These are phyloP conservation scores for Trichoderma asperelloides DNA, from an alignment of 495 filamentous ascomycete genomes.

Conservation along the genomic window DNA sequence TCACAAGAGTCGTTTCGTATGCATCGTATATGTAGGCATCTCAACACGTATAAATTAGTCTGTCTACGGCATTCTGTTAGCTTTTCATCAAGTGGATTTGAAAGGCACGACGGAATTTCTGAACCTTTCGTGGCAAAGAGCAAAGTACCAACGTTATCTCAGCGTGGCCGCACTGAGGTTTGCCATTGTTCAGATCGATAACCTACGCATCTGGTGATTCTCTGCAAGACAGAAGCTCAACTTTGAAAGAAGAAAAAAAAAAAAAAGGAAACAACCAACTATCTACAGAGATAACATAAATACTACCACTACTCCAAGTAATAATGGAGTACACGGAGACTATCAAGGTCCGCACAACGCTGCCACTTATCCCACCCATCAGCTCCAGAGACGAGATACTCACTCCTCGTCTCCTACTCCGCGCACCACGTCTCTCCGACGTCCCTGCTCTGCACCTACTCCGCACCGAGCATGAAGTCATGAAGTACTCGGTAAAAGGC, in stretches of 20 bases:
- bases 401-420: slow-evolving; percentile 39
- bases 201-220: too few relatives aligned
- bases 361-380: slow-evolving; percentile 24
- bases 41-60: too few relatives aligned
- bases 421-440: slow-evolving; percentile 27
- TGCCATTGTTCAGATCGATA: too few relatives aligned
- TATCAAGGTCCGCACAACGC: slow-evolving; percentile 22
- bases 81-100: too few relatives aligned
- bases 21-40: background rate
- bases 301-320: background rate
- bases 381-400: slow-evolving; percentile 20
- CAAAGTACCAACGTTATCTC: too few relatives aligned
- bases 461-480: slow-evolving; percentile 42
- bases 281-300: background rate
- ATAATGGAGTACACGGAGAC: background rate
- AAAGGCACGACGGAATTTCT: too few relatives aligned
- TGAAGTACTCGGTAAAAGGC: slow-evolving; percentile 35
- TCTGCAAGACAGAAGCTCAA: too few relatives aligned
- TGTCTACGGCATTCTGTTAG: too few relatives aligned
- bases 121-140: too few relatives aligned
- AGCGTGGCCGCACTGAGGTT: too few relatives aligned
- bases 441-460: slow-evolving; percentile 27
- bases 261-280: too few relatives aligned
- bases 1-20: background rate
- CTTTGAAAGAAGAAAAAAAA: too few relatives aligned